A percentile compares a stretch with the other conserved stretches of the same genome.
Evolutionary conservation across 371 early-diverging fungal species (phyloP).

Genomic region (Chytridium lagenaria): DNA sequence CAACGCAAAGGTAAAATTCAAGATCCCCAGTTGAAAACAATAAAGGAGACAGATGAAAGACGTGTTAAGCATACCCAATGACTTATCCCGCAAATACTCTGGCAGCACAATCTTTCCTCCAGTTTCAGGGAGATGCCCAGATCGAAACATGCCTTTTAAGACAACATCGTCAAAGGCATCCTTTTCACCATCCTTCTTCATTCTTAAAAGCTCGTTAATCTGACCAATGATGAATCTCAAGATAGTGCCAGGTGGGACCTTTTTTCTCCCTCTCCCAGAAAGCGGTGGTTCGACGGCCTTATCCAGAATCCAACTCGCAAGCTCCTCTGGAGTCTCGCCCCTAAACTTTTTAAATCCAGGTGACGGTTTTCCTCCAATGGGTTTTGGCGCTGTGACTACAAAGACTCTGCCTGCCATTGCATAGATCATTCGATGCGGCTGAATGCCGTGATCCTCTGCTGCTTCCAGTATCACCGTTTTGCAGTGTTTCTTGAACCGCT

Average conservation of each 20-base stretch:
- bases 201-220: not conserved
- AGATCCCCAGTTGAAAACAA: too few relatives aligned
- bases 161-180: constrained; percentile 1
- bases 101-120: constrained; percentile 1
- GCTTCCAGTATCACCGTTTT: not conserved
- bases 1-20: too few relatives aligned
- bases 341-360: constrained; percentile 12
- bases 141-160: constrained; percentile 2
- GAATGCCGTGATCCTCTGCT: not conserved
- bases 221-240: not conserved
- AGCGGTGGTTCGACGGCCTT: constrained; percentile 18
- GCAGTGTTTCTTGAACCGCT: not conserved
- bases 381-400: not conserved
- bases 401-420: constrained; percentile 1
- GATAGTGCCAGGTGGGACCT: not conserved
- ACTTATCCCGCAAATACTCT: not conserved
- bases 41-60: too few relatives aligned
- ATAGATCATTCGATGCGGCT: constrained; percentile 3
- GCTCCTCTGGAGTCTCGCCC: not conserved
- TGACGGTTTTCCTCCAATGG: constrained; percentile 4
- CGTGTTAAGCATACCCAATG: too few relatives aligned
- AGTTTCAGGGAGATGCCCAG: constrained; percentile 4
- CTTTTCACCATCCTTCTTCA: not conserved
- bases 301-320: constrained; percentile 3
- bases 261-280: constrained; percentile 4